Base-by-base conservation (phyloP, 768 basidiomycete species). In the Atractiella rhizophila region DNA sequence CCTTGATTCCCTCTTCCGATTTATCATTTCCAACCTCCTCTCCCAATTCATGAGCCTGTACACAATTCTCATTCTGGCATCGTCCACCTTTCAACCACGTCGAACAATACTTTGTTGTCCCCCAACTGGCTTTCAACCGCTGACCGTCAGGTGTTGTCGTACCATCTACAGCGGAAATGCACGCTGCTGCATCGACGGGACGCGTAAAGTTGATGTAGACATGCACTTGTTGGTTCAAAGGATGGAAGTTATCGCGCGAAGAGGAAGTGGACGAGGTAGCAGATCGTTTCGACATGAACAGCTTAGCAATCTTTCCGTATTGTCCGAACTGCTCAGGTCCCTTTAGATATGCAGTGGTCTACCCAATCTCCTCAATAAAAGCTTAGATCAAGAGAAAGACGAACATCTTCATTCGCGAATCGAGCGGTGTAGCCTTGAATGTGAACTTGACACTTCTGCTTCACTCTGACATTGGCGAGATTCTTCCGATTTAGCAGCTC, bases 31-130 rank as follows among this genome's bases (percentile, higher is more conserved):
- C 91, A 42, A 82, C 78, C 60, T 96, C 88, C 46, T 94, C 91
- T 26, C 86, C 91, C 81, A 83, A 91, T 57, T 96, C 91, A 56
- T 98, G 91, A 32, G 86, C 62, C 57, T 80, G 78, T 73, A 86
- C 76, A 60, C 91, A 98, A 48, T 69, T 73, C 51, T 78, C 75
- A 53, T 82, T 82, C 43, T 73, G 68, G 59, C 91, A 98, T 45
- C 67, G 66, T 27, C 69, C 67, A 16, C 80, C 73, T 30, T 86
- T 76, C 46, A 98, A 68, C 57, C 91, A 96, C 4, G 74, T 66
- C 71, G 94, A 85, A 61, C 91, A 98, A 54, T 98, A 98, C 59
- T 91, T 81, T 25, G 88, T 88, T 13, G 86, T 96, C 21, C 91
- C 91, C 57, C 81, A 75, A 54, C 81, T 86, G 15, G 85, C 88